Conservation (phyloP, 129 eudicot species). For the Flaveria linearis region DNA sequence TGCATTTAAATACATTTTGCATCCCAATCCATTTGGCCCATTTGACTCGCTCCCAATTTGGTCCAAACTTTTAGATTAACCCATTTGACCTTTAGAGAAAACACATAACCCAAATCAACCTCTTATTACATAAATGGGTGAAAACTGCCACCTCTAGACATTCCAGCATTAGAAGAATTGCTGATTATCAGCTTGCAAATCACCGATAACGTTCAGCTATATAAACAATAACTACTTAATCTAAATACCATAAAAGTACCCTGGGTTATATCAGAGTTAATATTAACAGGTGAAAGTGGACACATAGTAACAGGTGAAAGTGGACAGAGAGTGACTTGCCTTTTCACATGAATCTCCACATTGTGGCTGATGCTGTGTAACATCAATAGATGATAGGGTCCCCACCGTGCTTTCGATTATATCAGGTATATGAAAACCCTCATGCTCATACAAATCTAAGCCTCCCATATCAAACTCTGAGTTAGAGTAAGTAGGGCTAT, state of each 20-base stretch:
- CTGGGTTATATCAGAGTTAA: background rate
- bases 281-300: conserved; percentile 5
- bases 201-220: background rate
- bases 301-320: conserved; percentile 11
- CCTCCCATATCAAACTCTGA: conserved; percentile 68
- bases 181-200: background rate
- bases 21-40: background rate
- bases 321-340: conserved; percentile 37
- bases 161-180: background rate
- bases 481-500: conserved; percentile 79
- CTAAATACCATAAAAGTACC: background rate
- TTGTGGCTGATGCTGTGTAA: conserved; percentile 62
- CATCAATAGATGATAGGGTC: conserved; percentile 62
- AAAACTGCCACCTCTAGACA: conserved; percentile 7
- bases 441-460: conserved; percentile 59
- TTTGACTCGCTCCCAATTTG: background rate
- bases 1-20: conserved; percentile 2
- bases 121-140: background rate
- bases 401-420: conserved; percentile 92
- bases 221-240: conserved; percentile 1
- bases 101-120: background rate
- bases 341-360: conserved; percentile 76
- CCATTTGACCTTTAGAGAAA: background rate
- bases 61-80: background rate
- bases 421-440: conserved; percentile 72